phyloP scores from a whole-genome alignment of 2,329 filamentous ascomycete species.

The Hypoxylon sp. region DNA sequence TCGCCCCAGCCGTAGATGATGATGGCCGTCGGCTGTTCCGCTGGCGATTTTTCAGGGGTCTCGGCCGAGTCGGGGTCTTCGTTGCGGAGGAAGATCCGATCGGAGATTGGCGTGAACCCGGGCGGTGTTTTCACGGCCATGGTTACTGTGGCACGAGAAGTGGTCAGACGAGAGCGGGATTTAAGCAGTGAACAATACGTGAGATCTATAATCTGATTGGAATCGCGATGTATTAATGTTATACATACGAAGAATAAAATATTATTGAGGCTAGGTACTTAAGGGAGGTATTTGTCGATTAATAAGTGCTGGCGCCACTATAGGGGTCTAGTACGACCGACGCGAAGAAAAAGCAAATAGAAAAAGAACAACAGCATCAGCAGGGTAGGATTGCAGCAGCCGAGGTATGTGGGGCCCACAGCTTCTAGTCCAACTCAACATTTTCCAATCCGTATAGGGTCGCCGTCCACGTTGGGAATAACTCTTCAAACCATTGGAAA shows the following conservation, averaged over 20 bases:
- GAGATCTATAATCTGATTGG: neutral
- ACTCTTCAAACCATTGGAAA: neutral
- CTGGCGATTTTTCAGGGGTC: slow-evolving; percentile 14
- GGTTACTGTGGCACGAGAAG: neutral
- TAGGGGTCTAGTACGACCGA: too few species aligned
- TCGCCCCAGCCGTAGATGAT: slow-evolving; percentile 71
- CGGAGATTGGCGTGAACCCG: slow-evolving; percentile 61
- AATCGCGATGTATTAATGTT: neutral
- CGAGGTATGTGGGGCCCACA: slow-evolving; percentile 2
- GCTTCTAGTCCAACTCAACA: neutral
- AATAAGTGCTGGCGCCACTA: neutral
- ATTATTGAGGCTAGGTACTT: neutral
- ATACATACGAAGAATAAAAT: neutral
- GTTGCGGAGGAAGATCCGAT: slow-evolving; percentile 61
- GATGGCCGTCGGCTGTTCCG: slow-evolving; percentile 59
- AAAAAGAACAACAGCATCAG: too few species aligned
- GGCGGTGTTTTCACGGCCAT: slow-evolving; percentile 50
- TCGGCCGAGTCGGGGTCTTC: slow-evolving; percentile 47
- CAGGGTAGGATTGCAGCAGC: neutral
- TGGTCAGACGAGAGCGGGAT: neutral
- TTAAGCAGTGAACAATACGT: neutral
- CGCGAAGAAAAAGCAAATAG: too few species aligned
- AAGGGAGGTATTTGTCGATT: neutral
- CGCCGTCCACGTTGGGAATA: neutral
- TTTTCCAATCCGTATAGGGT: neutral